Evolutionary conservation across 2,329 filamentous ascomycete species (phyloP).

Genomic region (Thyridium curvatum): DNA sequence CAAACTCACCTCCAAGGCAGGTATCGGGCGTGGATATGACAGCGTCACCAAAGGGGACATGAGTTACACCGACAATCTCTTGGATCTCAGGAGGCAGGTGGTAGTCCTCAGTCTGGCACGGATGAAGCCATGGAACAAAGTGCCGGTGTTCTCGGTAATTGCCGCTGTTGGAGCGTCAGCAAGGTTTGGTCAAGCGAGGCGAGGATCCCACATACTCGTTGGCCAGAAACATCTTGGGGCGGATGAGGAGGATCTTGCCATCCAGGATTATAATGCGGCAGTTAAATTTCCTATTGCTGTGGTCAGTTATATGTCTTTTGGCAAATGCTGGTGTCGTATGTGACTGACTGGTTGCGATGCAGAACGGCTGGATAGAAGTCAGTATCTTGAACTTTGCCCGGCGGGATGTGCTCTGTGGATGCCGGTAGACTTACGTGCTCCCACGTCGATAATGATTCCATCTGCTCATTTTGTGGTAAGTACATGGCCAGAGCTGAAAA

Average conservation of each 20-base stretch:
- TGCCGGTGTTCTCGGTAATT: constrained; percentile 25
- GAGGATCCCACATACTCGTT: neutral
- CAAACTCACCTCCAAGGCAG: constrained; percentile 50
- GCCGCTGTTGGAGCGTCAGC: constrained; percentile 54
- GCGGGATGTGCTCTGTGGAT: too few relatives aligned
- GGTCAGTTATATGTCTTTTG: constrained; percentile 47
- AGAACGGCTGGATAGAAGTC: too few relatives aligned
- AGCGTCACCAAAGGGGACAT: constrained; percentile 62
- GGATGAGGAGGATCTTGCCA: constrained; percentile 62
- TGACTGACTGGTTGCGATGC: too few relatives aligned
- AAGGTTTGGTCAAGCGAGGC: constrained; percentile 12
- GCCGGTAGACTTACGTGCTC: too few relatives aligned
- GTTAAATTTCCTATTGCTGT: constrained; percentile 55
- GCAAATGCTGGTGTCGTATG: neutral
- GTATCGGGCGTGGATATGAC: constrained; percentile 56
- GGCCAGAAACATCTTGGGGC: constrained; percentile 55
- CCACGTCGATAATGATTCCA: too few relatives aligned
- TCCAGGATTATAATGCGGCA: constrained; percentile 59
- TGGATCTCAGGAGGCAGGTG: constrained; percentile 54
- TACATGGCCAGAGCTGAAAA: too few relatives aligned
- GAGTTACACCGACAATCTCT: constrained; percentile 35
- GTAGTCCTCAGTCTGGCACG: constrained; percentile 56
- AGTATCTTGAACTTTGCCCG: too few relatives aligned
- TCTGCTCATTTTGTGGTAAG: too few relatives aligned
- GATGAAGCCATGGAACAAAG: constrained; percentile 58